phyloP scores from a whole-genome alignment of 2,329 filamentous ascomycete species.

The Coniochaeta sp. region DNA sequence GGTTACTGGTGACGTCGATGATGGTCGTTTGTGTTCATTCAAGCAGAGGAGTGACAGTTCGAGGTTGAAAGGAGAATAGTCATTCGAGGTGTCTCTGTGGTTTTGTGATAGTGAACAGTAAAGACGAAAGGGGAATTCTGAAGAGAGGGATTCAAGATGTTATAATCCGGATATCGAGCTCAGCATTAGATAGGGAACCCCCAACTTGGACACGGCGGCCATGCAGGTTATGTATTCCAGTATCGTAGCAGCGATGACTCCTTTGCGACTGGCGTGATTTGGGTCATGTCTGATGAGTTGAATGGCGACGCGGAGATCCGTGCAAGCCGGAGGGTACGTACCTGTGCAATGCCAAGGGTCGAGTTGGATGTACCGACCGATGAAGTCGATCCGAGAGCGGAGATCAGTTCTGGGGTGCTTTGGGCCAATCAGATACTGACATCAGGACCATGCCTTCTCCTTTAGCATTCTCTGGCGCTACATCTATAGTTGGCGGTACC shows the following conservation, averaged over 20 bases:
- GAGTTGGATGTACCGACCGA: background rate
- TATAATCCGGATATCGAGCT: background rate
- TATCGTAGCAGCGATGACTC: slow-evolving; percentile 3
- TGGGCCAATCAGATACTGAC: background rate
- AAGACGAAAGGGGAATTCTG: background rate
- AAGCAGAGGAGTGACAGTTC: background rate
- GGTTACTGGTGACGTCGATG: background rate
- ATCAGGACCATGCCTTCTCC: background rate
- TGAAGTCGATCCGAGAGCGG: slow-evolving; percentile 1
- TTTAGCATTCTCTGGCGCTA: background rate
- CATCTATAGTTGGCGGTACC: background rate
- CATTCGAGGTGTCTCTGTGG: too few relatives aligned
- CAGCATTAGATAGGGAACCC: slow-evolving; percentile 1
- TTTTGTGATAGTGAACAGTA: background rate
- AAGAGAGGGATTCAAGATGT: background rate
- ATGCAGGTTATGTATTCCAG: background rate
- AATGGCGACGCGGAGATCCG: too few relatives aligned
- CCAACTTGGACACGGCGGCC: background rate
- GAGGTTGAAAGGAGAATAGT: too few relatives aligned
- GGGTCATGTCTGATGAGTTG: background rate
- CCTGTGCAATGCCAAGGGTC: background rate
- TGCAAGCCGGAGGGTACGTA: too few relatives aligned
- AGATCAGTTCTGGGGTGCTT: background rate
- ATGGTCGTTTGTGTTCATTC: background rate
- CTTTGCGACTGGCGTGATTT: slow-evolving; percentile 3